Base-by-base conservation (phyloP, 129 eudicot genomes). In the Arctium minus region DNA sequence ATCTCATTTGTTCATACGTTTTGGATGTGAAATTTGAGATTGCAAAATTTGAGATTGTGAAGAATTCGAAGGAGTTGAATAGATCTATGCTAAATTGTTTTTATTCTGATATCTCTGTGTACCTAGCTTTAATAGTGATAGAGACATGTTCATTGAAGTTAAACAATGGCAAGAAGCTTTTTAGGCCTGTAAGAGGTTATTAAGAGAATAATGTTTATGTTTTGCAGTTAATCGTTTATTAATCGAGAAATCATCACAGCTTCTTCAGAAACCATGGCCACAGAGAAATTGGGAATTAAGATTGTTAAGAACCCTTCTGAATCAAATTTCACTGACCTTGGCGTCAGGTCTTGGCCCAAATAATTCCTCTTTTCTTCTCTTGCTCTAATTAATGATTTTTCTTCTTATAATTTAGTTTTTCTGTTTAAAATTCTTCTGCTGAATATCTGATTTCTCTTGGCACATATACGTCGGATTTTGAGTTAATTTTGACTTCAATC, bases 331-430 rank as follows among this genome's bases (percentile, higher is more conserved):
- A 71, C 92, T 76, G 91, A 88, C 32, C 92, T 94, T 42, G 97
- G 92, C 6, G 94, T 94, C 83, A 88, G 91, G 35, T 86, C 94
- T 39, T 94, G 98, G 98, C 92, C 98, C 89, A 94, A 94, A 97
- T 94, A 83, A 46, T 18, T 39, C 72, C 37, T 44, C 69, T 40
- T 53, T 53, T 30, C 75, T 7, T 22, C 33, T 42, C 29, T 73
- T 36, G 8, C 29, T 32, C 53, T 11, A 17, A 15, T 37, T 37
- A 12, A 2, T 56, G 65, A 56, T 56, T 56, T 29, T 75, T 48
- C 31, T 35, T 1, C 29, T 62, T 22, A 10, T 13, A 12, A 4
- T 29, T 56, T 33, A 71, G 2, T 42, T 31, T 82, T 39, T 64
- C 1, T 75, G 72, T 74, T 68, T 67, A 11, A 72, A 53, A 2